These are phyloP conservation scores for Articulospora tetracladia DNA, from an alignment of 495 filamentous ascomycete species.

Conservation along the genomic window DNA sequence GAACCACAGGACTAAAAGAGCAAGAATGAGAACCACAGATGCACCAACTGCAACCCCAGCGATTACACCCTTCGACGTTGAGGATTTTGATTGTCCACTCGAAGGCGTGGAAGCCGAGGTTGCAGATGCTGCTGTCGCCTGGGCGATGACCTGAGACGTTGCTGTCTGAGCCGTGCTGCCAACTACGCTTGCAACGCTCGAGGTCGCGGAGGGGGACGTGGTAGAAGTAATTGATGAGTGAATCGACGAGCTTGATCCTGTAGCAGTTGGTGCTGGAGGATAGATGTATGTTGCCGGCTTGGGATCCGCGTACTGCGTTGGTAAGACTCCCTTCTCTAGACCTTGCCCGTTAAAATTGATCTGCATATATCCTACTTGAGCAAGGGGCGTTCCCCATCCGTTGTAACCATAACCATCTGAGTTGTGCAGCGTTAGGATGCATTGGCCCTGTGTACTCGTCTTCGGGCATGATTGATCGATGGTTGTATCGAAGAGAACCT, in stretches of 20 bases:
- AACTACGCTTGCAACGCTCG: background rate
- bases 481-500: slow-evolving; percentile 3
- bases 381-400: background rate
- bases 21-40: background rate
- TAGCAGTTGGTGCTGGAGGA: slow-evolving; percentile 2
- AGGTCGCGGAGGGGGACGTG: background rate
- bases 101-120: background rate
- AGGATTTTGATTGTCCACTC: background rate
- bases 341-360: background rate
- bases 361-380: slow-evolving; percentile 1
- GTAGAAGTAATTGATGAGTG: background rate
- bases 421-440: slow-evolving; percentile 1
- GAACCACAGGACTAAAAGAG: background rate
- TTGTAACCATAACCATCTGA: slow-evolving; percentile 4
- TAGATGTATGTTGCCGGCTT: background rate
- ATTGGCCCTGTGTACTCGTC: background rate
- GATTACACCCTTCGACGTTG: background rate
- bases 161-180: no score
- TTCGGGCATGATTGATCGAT: background rate
- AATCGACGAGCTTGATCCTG: background rate
- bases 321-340: background rate
- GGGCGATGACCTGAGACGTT: background rate
- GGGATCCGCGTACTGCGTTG: background rate
- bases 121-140: background rate
- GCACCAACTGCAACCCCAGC: slow-evolving; percentile 1